Evolutionary conservation across 2,329 filamentous ascomycete genomes (phyloP).

Genomic region (Nemania abortiva): DNA sequence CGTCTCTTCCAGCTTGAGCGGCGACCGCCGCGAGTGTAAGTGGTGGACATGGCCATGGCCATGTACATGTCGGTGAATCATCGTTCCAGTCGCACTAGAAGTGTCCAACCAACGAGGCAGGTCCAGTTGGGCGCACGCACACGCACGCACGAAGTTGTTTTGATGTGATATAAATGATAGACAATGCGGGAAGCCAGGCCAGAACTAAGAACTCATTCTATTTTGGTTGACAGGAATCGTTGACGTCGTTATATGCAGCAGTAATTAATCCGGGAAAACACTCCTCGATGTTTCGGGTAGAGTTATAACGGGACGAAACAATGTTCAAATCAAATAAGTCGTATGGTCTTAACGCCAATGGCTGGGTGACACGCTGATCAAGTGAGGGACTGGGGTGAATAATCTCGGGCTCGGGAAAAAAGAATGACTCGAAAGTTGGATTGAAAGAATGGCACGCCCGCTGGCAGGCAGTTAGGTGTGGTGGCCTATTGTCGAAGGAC

Average conservation of each 20-base stretch:
- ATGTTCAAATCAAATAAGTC: conserved; percentile 22
- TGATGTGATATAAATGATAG: conserved; percentile 13
- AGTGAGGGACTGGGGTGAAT: conserved; percentile 48
- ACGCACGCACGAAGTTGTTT: not conserved
- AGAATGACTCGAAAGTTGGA: conserved; percentile 57
- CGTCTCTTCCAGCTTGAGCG: conserved; percentile 33
- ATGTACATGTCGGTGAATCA: conserved; percentile 44
- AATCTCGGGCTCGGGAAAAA: conserved; percentile 46
- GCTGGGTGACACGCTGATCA: conserved; percentile 38
- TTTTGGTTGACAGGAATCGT: conserved; percentile 29
- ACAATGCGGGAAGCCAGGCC: not conserved
- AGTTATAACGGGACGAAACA: conserved; percentile 11
- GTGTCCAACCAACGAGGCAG: conserved; percentile 5
- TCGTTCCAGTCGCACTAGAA: conserved; percentile 33
- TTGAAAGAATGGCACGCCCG: conserved; percentile 69
- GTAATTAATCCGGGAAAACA: conserved; percentile 13
- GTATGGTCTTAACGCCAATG: conserved; percentile 37
- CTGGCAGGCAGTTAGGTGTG: conserved; percentile 62
- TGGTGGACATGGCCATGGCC: conserved; percentile 44
- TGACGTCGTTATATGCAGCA: conserved; percentile 31
- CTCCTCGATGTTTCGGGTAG: conserved; percentile 14
- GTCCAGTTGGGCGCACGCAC: conserved; percentile 1
- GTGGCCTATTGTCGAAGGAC: conserved; percentile 54
- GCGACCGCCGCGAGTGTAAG: conserved; percentile 41
- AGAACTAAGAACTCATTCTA: conserved; percentile 28